Percentiles rank a stretch among this genome's conserved stretches.
These are phyloP conservation scores for Parascedosporium putredinis DNA, from an alignment of 2,329 filamentous ascomycete species.

Conservation along the genomic window DNA sequence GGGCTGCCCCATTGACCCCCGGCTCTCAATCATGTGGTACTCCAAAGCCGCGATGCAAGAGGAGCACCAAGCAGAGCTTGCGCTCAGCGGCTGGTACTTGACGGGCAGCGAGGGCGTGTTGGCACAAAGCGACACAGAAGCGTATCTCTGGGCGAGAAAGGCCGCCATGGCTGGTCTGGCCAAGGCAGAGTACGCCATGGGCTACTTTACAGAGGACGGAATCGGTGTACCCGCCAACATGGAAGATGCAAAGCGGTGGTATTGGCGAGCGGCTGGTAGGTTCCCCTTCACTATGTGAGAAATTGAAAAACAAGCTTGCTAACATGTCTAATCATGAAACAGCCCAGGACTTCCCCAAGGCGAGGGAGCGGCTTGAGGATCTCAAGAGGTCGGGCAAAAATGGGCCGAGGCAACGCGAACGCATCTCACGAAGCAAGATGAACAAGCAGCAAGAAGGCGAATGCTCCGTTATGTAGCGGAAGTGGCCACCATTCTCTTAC, in stretches of 20 bases:
- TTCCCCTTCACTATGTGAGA: constrained; percentile 17
- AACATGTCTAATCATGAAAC: constrained; percentile 13
- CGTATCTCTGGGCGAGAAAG: constrained; percentile 93
- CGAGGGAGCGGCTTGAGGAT: constrained; percentile 84
- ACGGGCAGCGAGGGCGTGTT: constrained; percentile 83
- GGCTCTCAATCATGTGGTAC: constrained; percentile 88
- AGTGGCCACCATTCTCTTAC: not conserved
- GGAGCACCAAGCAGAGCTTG: constrained; percentile 85
- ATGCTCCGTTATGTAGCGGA: constrained; percentile 66
- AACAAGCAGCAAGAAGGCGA: constrained; percentile 82
- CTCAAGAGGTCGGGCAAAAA: constrained; percentile 71
- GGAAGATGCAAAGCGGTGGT: constrained; percentile 96
- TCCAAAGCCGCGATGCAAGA: constrained; percentile 81
- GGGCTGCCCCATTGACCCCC: constrained; percentile 71
- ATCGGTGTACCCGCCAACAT: constrained; percentile 79
- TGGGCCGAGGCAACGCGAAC: constrained; percentile 61
- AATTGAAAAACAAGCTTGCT: constrained; percentile 14
- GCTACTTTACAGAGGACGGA: constrained; percentile 86
- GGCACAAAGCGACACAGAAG: constrained; percentile 87
- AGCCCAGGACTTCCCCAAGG: constrained; percentile 94
- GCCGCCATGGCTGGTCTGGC: constrained; percentile 77
- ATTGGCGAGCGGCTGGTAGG: constrained; percentile 93
- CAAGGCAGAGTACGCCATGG: constrained; percentile 94
- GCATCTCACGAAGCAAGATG: constrained; percentile 70
- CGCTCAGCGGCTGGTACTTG: constrained; percentile 85